A percentile compares a stretch with the other conserved stretches of the same genome.
phyloP scores from a whole-genome alignment of 352 stramenopile species.

The Pythium monospermum region DNA sequence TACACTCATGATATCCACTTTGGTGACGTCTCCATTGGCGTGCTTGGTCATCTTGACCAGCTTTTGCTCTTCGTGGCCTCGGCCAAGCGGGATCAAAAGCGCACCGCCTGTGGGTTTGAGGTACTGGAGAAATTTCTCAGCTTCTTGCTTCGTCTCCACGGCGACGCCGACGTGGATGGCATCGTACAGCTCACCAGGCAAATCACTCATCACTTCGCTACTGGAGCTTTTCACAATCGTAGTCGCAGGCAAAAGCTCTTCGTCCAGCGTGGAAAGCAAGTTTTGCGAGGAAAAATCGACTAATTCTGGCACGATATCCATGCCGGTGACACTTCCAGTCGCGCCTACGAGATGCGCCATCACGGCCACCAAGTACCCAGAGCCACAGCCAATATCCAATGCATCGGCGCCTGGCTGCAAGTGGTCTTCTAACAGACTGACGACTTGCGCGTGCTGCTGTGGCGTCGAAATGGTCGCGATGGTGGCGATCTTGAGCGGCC shows the following conservation, averaged over 20 bases:
- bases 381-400: conserved; percentile 79
- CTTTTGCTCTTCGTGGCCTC: conserved; percentile 60
- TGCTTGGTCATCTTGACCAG: conserved; percentile 83
- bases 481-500: conserved; percentile 67
- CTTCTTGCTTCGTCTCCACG: conserved; percentile 68
- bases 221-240: conserved; percentile 36
- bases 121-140: conserved; percentile 59
- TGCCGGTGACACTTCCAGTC: conserved; percentile 44
- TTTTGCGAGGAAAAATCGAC: conserved; percentile 65
- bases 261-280: conserved; percentile 39
- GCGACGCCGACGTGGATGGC: conserved; percentile 81
- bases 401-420: conserved; percentile 53
- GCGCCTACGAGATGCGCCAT: conserved; percentile 69
- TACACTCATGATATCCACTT: conserved; percentile 79
- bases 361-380: conserved; percentile 69
- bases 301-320: conserved; percentile 79
- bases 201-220: conserved; percentile 32
- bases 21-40: conserved; percentile 44
- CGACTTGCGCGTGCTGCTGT: conserved; percentile 78
- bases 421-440: conserved; percentile 59
- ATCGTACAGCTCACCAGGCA: conserved; percentile 41
- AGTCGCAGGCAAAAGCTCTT: conserved; percentile 33
- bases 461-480: conserved; percentile 84
- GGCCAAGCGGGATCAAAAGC: conserved; percentile 63
- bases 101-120: conserved; percentile 68